Evolutionary conservation across 345 rosid species (phyloP).

Genomic region (Salix purpurea): DNA sequence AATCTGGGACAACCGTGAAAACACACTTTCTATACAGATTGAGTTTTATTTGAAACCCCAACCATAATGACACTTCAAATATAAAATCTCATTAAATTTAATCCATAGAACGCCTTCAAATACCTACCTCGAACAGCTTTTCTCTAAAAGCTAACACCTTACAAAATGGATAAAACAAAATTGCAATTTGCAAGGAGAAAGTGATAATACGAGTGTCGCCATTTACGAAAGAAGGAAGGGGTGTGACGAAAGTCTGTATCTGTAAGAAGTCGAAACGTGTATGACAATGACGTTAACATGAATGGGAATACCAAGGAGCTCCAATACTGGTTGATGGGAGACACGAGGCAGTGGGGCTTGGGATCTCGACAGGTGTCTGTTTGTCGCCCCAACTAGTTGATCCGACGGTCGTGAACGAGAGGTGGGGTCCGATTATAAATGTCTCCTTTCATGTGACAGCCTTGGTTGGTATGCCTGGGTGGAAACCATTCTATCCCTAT

Average conservation of each 20-base stretch:
- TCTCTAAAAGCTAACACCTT: no score
- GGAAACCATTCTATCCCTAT: background rate
- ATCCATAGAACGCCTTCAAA: no score
- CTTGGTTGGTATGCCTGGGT: background rate
- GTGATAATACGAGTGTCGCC: background rate
- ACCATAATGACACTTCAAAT: no score
- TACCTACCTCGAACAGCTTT: no score
- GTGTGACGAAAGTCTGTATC: background rate
- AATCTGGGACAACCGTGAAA: no score
- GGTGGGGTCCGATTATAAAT: background rate
- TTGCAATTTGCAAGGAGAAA: background rate
- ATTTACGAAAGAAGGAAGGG: background rate
- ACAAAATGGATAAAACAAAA: no score
- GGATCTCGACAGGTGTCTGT: background rate
- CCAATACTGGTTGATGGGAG: background rate
- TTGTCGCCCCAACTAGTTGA: background rate
- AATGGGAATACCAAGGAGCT: background rate
- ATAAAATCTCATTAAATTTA: no score
- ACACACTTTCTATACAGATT: no score
- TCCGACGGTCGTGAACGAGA: background rate
- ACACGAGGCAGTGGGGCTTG: background rate
- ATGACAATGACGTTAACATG: background rate
- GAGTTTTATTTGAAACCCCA: no score
- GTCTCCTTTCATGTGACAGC: background rate
- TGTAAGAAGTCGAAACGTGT: background rate